Percentiles rank a stretch among this genome's conserved stretches.
These are phyloP conservation scores for Colletotrichum cuscutae DNA, from an alignment of 2,329 filamentous ascomycete genomes.

Conservation along the genomic window DNA sequence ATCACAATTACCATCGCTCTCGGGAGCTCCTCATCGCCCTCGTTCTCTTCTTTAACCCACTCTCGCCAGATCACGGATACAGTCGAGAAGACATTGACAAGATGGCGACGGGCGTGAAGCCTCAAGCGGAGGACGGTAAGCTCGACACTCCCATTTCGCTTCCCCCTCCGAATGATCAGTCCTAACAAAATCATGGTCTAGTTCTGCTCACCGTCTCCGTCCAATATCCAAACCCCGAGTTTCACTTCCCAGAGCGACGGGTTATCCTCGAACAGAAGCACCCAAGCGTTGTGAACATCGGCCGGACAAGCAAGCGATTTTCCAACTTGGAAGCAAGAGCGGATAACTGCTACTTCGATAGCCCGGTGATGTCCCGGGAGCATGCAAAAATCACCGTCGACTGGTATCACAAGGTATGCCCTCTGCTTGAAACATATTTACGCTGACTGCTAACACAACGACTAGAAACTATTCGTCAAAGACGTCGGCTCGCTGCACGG, in stretches of 20 bases:
- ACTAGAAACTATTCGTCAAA: constrained; percentile 55
- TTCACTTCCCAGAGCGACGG: constrained; percentile 35
- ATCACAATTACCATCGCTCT: neutral
- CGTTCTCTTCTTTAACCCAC: neutral
- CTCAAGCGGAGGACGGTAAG: constrained; percentile 26
- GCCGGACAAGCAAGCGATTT: constrained; percentile 56
- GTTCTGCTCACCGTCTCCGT: constrained; percentile 45
- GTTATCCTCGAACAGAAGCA: constrained; percentile 42
- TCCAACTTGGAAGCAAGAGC: constrained; percentile 43
- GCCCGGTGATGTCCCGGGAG: constrained; percentile 75
- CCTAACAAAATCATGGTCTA: constrained; percentile 35
- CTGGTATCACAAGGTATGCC: constrained; percentile 54
- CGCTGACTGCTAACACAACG: neutral
- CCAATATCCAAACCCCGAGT: constrained; percentile 36
- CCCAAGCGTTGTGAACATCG: constrained; percentile 46
- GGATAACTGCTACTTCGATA: constrained; percentile 76
- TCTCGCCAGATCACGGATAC: neutral
- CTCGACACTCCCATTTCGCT: neutral
- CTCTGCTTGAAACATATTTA: neutral
- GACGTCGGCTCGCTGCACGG: constrained; percentile 65
- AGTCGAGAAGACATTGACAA: neutral
- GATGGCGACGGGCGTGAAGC: constrained; percentile 22
- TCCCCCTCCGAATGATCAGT: neutral
- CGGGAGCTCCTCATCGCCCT: neutral
- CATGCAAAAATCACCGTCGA: constrained; percentile 68